Evolutionary conservation across 495 filamentous ascomycete species (phyloP), one percentile per base, ranked within the genome.

Genomic region (Penicillium verhagenii): DNA sequence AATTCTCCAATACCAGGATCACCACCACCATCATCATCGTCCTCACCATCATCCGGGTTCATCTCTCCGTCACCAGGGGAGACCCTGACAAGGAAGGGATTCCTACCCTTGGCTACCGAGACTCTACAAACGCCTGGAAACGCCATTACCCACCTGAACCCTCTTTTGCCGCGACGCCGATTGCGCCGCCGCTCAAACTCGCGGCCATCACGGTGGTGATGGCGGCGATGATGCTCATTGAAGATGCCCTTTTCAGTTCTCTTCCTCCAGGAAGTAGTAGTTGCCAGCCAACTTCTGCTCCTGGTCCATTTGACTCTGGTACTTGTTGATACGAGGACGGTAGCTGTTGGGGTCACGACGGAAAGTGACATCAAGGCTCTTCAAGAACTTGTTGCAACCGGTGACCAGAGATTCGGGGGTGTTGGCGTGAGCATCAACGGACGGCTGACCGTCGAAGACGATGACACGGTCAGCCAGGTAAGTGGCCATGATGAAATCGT

Each of bases 401-500:
- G 91, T 96, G 61, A 98, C 83, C 40, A 97, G 79, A 52, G 88
- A 91, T 76, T 97, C 91, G 20, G 94, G 95, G 45, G 81, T 76
- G 72, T 96, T 96, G 40, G 94, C 94, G 45, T 82, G 87, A 33
- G 94, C 86, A 57, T 96, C 80, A 54, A 96, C 76, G 64, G 91
- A 94, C 13, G 95, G 92, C 73, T 92, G 67, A 59, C 94, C 94
- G 67, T 96, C 94, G 65, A 98, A 98, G 58, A 97, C 94, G 67
- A 98, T 97, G 66, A 98, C 94, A 61, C 93, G 89, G 65, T 98
- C 94, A 37, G 95, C 94, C 18, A 97, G 85, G 71, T 98, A 98
- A 16, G 94, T 89, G 25, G 91, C 92, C 94, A 97, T 97, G 79
- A 97, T 97, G 78, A 98, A 97, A 85, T 98, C 95, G 87, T 98